Percentiles rank a stretch among this genome's conserved stretches.
phyloP scores from a whole-genome alignment of 1,284 basidiomycete species.

The Puccinia horiana region DNA sequence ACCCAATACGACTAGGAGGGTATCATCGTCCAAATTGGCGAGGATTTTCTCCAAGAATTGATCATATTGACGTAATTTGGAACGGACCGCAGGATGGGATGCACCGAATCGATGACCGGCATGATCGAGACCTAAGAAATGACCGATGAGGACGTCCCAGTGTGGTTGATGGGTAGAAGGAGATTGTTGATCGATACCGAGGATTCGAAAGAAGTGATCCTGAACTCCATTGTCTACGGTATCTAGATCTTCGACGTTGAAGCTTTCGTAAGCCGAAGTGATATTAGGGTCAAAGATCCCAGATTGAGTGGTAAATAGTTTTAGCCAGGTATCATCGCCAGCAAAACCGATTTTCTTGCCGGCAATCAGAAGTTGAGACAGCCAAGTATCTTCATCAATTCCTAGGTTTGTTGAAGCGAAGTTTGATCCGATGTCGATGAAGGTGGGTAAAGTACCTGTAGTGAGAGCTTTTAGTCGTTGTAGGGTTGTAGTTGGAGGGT shows the following conservation, averaged over 20 bases:
- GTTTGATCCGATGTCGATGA: constrained; percentile 88
- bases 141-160: constrained; percentile 86
- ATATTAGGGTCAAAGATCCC: neutral
- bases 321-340: constrained; percentile 96
- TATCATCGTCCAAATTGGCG: constrained; percentile 70
- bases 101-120: constrained; percentile 93
- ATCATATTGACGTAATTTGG: constrained; percentile 85
- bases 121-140: constrained; percentile 96
- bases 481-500: constrained; percentile 92
- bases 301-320: constrained; percentile 70
- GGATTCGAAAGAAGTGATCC: constrained; percentile 75
- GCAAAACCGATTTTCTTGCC: constrained; percentile 73
- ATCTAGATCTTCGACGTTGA: constrained; percentile 97
- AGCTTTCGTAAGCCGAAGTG: constrained; percentile 75
- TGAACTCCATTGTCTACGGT: constrained; percentile 91
- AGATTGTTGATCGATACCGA: constrained; percentile 60
- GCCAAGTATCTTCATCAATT: constrained; percentile 79
- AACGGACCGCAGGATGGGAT: constrained; percentile 78
- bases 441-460: constrained; percentile 92
- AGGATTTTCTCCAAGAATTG: constrained; percentile 74
- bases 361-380: constrained; percentile 58
- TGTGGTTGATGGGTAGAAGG: constrained; percentile 56
- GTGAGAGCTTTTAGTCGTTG: constrained; percentile 94
- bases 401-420: constrained; percentile 73
- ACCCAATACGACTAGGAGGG: constrained; percentile 84